phyloP scores from a whole-genome alignment of 2,329 filamentous ascomycete genomes.

The Aspergillus puulaauensis region DNA sequence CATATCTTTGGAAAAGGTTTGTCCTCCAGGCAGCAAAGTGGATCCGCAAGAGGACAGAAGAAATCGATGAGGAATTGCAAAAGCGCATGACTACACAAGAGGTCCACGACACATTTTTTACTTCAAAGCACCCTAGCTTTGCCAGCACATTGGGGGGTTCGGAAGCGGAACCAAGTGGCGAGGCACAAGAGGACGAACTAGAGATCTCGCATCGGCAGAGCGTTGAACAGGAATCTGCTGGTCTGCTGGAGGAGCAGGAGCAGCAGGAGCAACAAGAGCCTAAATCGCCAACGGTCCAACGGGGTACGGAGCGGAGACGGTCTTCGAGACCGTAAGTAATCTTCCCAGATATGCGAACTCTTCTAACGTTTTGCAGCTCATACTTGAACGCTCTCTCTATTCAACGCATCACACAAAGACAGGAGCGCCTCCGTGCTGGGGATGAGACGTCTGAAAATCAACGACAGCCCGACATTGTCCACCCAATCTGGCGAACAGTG shows the following conservation, averaged over 20 bases:
- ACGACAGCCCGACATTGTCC: slow-evolving; percentile 14
- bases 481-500: neutral
- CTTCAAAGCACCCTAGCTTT: slow-evolving; percentile 15
- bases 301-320: slow-evolving; percentile 14
- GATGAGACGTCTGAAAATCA: neutral
- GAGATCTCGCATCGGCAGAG: neutral
- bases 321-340: slow-evolving; percentile 17
- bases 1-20: slow-evolving; percentile 53
- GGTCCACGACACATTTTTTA: slow-evolving; percentile 26
- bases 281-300: neutral
- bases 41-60: slow-evolving; percentile 44
- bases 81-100: slow-evolving; percentile 44
- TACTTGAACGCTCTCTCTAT: slow-evolving; percentile 15
- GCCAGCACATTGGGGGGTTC: slow-evolving; percentile 18
- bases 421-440: slow-evolving; percentile 1
- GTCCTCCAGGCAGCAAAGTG: slow-evolving; percentile 47
- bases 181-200: neutral
- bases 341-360: neutral
- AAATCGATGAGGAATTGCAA: slow-evolving; percentile 46
- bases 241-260: neutral
- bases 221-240: neutral
- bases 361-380: slow-evolving; percentile 6
- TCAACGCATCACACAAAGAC: slow-evolving; percentile 14
- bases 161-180: neutral
- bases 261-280: neutral